These are phyloP conservation scores for Agaricales sp. DNA, from an alignment of 1,284 basidiomycete genomes.

Conservation along the genomic window DNA sequence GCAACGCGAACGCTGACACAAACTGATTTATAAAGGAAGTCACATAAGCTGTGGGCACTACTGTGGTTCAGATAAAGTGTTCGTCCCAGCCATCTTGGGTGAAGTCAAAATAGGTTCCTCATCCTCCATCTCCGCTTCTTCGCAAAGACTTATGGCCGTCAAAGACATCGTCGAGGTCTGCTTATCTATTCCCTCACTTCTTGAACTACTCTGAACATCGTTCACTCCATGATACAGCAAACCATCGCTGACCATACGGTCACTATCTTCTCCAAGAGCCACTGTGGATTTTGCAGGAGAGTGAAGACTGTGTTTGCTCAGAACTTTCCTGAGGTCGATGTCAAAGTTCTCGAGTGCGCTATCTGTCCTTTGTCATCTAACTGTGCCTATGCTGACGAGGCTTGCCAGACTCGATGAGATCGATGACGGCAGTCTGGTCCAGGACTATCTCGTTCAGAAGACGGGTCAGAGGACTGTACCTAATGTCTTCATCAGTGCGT, in stretches of 20 bases:
- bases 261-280: conserved; percentile 62
- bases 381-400: background rate
- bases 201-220: too few relatives aligned
- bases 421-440: conserved; percentile 48
- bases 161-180: conserved; percentile 33
- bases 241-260: conserved; percentile 49
- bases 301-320: conserved; percentile 46
- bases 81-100: too few relatives aligned
- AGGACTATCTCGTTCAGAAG: conserved; percentile 47
- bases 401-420: conserved; percentile 26
- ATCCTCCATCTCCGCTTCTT: background rate
- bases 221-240: conserved; percentile 1
- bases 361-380: background rate
- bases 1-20: too few relatives aligned
- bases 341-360: conserved; percentile 51
- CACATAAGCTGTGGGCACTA: too few relatives aligned
- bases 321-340: conserved; percentile 36
- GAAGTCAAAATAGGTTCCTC: background rate
- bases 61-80: too few relatives aligned
- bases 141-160: conserved; percentile 19
- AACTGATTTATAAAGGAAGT: too few relatives aligned
- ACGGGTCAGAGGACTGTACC: conserved; percentile 57
- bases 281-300: conserved; percentile 48
- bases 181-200: background rate
- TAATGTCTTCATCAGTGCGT: conserved; percentile 60